Percentiles rank a stretch among this genome's conserved stretches.
Evolutionary conservation across 1,284 basidiomycete genomes (phyloP).

Genomic region (Marasmius oreades): DNA sequence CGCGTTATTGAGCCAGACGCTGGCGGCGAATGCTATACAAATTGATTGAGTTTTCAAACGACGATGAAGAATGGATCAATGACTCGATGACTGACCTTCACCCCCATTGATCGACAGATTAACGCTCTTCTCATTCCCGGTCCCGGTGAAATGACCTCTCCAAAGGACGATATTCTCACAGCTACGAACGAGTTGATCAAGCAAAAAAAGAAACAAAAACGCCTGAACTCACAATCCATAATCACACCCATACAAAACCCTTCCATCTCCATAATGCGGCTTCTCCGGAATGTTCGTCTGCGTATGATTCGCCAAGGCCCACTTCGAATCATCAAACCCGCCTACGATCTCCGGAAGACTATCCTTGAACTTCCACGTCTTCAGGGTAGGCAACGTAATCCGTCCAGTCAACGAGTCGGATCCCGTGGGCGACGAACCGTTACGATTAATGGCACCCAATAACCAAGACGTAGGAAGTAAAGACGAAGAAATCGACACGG

Average conservation of each 20-base stretch:
- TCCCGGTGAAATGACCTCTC: conserved; percentile 73
- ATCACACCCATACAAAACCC: conserved; percentile 2
- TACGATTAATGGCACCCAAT: conserved; percentile 11
- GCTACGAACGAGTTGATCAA: not conserved
- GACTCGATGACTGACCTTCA: conserved; percentile 43
- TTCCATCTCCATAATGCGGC: not conserved
- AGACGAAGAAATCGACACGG: conserved; percentile 30
- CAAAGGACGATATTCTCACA: conserved; percentile 57
- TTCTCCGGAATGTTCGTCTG: not conserved
- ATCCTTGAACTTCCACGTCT: conserved; percentile 7
- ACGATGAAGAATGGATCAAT: not conserved
- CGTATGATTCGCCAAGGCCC: conserved; percentile 1
- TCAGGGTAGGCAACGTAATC: not conserved
- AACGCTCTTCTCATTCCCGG: conserved; percentile 53
- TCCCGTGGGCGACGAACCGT: conserved; percentile 13
- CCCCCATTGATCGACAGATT: conserved; percentile 79
- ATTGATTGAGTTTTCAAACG: not conserved
- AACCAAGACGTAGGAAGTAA: conserved; percentile 24
- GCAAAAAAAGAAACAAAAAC: not conserved
- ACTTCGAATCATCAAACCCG: conserved; percentile 3
- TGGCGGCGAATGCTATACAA: conserved; percentile 61
- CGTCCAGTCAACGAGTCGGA: not conserved
- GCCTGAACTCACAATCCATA: not conserved
- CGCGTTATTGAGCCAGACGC: conserved; percentile 73
- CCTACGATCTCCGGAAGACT: not conserved